Base-by-base conservation (phyloP, 345 rosid genomes). In the Euphorbia lathyris region DNA sequence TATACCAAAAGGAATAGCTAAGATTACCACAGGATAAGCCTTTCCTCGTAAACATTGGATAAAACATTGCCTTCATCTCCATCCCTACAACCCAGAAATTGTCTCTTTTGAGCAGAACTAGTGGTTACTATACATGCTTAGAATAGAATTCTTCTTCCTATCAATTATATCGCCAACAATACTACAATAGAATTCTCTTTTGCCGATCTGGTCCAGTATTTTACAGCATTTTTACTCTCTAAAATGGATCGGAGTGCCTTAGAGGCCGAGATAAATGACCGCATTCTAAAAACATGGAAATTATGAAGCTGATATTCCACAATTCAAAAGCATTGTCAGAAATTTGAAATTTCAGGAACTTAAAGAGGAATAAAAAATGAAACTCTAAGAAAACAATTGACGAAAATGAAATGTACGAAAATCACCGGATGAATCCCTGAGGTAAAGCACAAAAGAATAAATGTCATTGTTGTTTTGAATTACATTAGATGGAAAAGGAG, bases 51-150 rank as follows among this genome's bases (percentile, higher is more conserved):
- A 70, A 92, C 86, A 74, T 85, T 95, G 0, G 98, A 89, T 64
- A 95, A 73, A 74, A 80, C 91, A 58, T 84, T 81, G 23, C 90
- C 96, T 78, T 88, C 97, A 72, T 95, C 99, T 0, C 97, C 97
- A 42, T 95, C 97, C 30, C 99, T 97, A 23, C 96, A 88, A 10
- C 99, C 97, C 60, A 95, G 87, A 83, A 95, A 92, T 58, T 59
- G 86, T 77, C 96, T 88, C 69, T 79, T 85, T 58, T 86, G 97
- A 58, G 76, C 3, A 36, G 70, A n/a, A 32, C 32, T 66, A 19
- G 22, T 29, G n/a, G n/a, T 66, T 68, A 58, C 65, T 40, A 9
- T 56, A 67, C 19, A 68, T 56, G 42, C 67, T 65, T 36, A 56
- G 16, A 57, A n/a, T 75, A 26, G 32, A 56, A 17, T 30, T 68